Evolutionary conservation across 345 rosid species (phyloP), one percentile per base, ranked within the genome.

Genomic region (Microcos paniculata): DNA sequence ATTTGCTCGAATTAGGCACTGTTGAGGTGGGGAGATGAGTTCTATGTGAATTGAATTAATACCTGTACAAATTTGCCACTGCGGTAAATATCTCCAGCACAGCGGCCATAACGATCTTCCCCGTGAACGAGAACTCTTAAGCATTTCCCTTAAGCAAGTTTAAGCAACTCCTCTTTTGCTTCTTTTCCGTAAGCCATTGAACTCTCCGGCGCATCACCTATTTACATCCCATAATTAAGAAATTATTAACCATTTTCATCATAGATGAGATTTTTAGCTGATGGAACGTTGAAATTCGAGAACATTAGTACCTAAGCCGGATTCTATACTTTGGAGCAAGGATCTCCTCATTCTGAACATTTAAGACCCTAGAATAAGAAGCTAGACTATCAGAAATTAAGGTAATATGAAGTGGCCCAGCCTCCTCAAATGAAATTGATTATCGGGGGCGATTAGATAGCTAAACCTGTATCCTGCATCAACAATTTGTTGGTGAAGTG

Each of bases 321-420:
- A 95, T 87, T 42, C 97, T 85, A 71, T 87, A 93, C 78, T 91
- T 95, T 21, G 76, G 59, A 43, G 94, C 92, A 73, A 95, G 94
- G 69, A 95, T 81, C 80, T 95, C 98, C 61, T 88, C 79, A 6
- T 85, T 85, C 23, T 80, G 81, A 69, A 85, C 18, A 62, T 72
- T 72, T 67, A 89, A 55, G 9, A 89, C 83, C 83, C 95, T 89
- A 49, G 14, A 52, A 51, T 42, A 24, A 71, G 30, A 77, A 24
- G 65, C 67, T 38, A 48, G 4, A 30, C 57, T 30, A 23, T 42
- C 46, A 66, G 72, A 40, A 52, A 40, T 35, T 35, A 57, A 56
- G 61, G 11, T 10, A 11, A 56, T 23, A 11, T 8, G 55, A 18
- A 49, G n/a, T 6, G n/a, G 18, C 55, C 55, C 15, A 49, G 1